Evolutionary conservation across 768 basidiomycete genomes (phyloP).

Genomic region (Boletus speciosus): DNA sequence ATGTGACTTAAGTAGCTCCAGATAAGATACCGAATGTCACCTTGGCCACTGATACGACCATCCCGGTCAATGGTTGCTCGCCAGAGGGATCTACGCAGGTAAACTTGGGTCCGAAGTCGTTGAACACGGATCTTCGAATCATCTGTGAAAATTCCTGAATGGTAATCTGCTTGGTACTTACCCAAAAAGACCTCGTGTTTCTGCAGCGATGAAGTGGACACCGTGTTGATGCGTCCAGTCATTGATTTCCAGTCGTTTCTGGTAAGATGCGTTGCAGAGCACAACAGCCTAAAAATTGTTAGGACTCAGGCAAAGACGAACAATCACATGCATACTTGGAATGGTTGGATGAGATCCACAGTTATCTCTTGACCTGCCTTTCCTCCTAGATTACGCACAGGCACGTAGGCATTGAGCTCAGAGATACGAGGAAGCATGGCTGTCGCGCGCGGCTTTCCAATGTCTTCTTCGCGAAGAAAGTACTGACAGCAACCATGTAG

Average conservation of each 20-base stretch:
- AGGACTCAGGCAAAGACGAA: constrained; percentile 3
- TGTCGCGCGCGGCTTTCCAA: constrained; percentile 84
- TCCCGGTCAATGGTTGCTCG: constrained; percentile 87
- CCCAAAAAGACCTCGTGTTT: constrained; percentile 94
- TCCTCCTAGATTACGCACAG: constrained; percentile 84
- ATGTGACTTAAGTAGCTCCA: not conserved
- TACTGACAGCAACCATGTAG: constrained; percentile 53
- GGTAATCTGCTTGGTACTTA: constrained; percentile 33
- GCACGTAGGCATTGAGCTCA: constrained; percentile 95
- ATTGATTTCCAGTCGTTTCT: constrained; percentile 91
- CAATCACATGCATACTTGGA: constrained; percentile 61
- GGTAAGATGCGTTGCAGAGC: constrained; percentile 70
- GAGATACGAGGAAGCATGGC: constrained; percentile 86
- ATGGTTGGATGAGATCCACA: constrained; percentile 77
- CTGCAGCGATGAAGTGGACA: constrained; percentile 87
- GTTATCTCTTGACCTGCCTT: constrained; percentile 72
- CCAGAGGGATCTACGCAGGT: constrained; percentile 98
- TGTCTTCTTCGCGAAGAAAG: constrained; percentile 83
- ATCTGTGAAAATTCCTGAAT: constrained; percentile 3
- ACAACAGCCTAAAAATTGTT: constrained; percentile 69
- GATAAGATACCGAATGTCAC: constrained; percentile 36
- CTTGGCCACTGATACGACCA: constrained; percentile 93
- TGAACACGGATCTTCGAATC: constrained; percentile 76
- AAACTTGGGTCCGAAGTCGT: constrained; percentile 94
- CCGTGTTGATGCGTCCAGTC: constrained; percentile 90